Evolutionary conservation across 139 green algal genomes (phyloP).

Genomic region (Trebouxia sp.): DNA sequence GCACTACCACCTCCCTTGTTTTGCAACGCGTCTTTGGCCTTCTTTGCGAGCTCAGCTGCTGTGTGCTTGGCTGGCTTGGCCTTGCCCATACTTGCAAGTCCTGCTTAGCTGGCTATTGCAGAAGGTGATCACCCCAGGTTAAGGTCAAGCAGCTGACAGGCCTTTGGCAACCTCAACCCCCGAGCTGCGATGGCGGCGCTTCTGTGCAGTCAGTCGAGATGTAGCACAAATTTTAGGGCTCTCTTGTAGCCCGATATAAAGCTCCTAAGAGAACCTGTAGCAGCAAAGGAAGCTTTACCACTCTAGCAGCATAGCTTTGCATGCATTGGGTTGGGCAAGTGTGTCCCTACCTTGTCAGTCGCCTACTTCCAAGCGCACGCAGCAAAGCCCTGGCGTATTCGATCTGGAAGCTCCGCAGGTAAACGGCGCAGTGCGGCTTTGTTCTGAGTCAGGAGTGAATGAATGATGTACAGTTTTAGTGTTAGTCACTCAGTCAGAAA

Average conservation of each 20-base stretch:
- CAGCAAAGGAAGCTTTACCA: too few relatives aligned
- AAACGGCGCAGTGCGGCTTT: neutral
- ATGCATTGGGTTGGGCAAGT: neutral
- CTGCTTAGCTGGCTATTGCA: too few relatives aligned
- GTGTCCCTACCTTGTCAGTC: neutral
- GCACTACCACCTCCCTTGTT: slow-evolving; percentile 51
- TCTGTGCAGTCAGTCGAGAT: neutral
- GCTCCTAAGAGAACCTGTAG: too few relatives aligned
- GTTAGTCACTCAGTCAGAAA: too few relatives aligned
- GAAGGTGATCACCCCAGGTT: neutral
- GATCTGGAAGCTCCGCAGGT: neutral
- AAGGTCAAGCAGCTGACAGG: slow-evolving; percentile 11
- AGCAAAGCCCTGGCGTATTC: neutral
- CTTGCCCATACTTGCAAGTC: slow-evolving; percentile 53
- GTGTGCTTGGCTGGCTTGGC: slow-evolving; percentile 87
- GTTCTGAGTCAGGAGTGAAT: neutral
- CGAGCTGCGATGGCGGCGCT: neutral
- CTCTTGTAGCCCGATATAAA: too few relatives aligned
- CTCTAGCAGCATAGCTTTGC: too few relatives aligned
- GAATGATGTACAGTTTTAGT: neutral
- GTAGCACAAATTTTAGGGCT: neutral
- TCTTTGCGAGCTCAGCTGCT: slow-evolving; percentile 60
- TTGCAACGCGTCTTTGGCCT: slow-evolving; percentile 61
- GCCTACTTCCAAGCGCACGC: neutral
- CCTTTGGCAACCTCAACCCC: neutral